A percentile compares a stretch with the other conserved stretches of the same genome.
Conservation (phyloP, 78 protist species). For the Dictyostelium firmibasis region DNA sequence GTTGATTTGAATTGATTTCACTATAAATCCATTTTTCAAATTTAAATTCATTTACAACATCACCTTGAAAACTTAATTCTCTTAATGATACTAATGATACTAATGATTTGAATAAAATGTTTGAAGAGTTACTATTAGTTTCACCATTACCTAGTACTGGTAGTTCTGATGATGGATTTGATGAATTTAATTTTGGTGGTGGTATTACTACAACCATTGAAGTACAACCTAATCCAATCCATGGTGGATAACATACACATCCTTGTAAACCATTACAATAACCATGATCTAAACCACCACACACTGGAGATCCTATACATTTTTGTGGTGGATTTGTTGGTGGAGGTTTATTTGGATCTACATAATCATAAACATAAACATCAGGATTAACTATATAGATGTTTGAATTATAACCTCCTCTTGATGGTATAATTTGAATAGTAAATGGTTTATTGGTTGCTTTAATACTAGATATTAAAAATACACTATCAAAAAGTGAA, state of each 20-base stretch:
- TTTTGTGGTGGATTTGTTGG: neutral
- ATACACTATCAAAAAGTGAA: neutral
- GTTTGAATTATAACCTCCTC: neutral
- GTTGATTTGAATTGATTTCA: neutral
- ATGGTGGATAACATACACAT: neutral
- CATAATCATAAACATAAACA: neutral
- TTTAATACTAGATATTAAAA: neutral
- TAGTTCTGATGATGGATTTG: neutral
- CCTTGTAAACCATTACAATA: neutral
- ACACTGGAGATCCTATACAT: neutral
- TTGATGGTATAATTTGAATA: neutral
- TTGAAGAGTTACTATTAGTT: neutral
- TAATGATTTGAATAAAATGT: neutral
- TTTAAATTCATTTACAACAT: neutral
- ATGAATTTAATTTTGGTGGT: neutral
- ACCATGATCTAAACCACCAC: conserved; percentile 8
- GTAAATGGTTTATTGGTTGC: neutral
- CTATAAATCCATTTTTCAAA: neutral
- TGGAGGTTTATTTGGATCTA: neutral
- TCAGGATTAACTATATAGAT: neutral
- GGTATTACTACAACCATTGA: neutral
- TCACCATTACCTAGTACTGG: neutral
- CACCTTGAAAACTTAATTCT: neutral
- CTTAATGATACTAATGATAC: neutral
- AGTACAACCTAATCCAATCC: neutral